These are phyloP conservation scores for Suhomyces sp. DNA, from an alignment of 805 yeast species.

Conservation along the genomic window DNA sequence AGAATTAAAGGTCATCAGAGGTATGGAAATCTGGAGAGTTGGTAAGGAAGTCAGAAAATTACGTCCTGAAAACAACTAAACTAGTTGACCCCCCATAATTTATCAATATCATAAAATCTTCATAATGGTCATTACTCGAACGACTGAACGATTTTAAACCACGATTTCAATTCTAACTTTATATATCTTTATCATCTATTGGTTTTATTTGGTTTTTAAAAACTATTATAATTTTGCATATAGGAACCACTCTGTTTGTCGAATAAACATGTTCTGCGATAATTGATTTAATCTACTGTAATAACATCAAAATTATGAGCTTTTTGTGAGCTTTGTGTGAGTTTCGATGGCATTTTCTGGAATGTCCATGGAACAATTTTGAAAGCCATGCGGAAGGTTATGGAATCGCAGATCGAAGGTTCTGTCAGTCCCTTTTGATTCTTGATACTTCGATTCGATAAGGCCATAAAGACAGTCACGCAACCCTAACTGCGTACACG, in stretches of 20 bases:
- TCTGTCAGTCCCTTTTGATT: too few species aligned
- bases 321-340: too few species aligned
- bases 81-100: conserved; percentile 2
- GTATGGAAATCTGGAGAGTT: conserved; percentile 98
- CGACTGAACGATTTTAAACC: conserved; percentile 30
- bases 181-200: conserved; percentile 10
- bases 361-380: too few species aligned
- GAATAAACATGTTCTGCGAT: conserved; percentile 40
- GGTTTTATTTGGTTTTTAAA: conserved; percentile 11
- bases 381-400: too few species aligned
- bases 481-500: conserved; percentile 4
- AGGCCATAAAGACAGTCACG: too few species aligned
- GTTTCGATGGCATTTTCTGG: too few species aligned
- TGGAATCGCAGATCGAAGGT: too few species aligned
- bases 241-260: conserved; percentile 39
- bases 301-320: too few species aligned
- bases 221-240: conserved; percentile 32
- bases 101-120: conserved; percentile 8
- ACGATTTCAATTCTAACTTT: conserved; percentile 15
- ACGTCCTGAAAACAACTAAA: conserved; percentile 97
- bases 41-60: conserved; percentile 99
- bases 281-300: neutral
- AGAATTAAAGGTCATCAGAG: conserved; percentile 91
- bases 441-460: too few species aligned
- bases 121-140: conserved; percentile 40